phyloP scores from a whole-genome alignment of 768 basidiomycete genomes.

The Fibroporia radiculosa region DNA sequence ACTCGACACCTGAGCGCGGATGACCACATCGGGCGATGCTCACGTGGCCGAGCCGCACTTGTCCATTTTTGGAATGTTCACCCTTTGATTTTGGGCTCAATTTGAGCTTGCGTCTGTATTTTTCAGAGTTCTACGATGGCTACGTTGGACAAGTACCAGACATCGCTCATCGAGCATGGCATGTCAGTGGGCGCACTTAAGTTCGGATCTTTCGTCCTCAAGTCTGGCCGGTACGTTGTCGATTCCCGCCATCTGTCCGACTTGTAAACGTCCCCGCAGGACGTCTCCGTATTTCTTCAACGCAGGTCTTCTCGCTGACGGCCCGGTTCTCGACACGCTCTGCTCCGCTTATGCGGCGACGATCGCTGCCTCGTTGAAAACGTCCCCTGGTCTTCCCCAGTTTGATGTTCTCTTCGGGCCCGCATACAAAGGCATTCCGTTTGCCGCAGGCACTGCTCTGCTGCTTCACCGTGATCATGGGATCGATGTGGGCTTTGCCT shows the following conservation, averaged over 20 bases:
- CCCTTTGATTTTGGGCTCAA: too few species aligned
- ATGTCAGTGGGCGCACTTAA: slow-evolving; percentile 70
- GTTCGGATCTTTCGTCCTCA: slow-evolving; percentile 89
- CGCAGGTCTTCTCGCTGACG: slow-evolving; percentile 80
- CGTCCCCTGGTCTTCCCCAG: slow-evolving; percentile 24
- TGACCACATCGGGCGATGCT: too few species aligned
- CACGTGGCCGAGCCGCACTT: too few species aligned
- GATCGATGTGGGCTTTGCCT: slow-evolving; percentile 72
- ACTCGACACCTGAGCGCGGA: too few species aligned
- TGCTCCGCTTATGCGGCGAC: slow-evolving; percentile 80
- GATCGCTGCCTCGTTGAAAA: slow-evolving; percentile 48
- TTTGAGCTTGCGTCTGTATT: too few species aligned
- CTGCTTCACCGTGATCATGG: slow-evolving; percentile 60
- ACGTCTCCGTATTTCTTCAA: slow-evolving; percentile 98
- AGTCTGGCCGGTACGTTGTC: slow-evolving; percentile 79
- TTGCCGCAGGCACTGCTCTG: slow-evolving; percentile 80
- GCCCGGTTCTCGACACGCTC: slow-evolving; percentile 69
- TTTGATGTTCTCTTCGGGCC: slow-evolving; percentile 93
- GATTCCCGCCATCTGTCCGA: slow-evolving; percentile 1
- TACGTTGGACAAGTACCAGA: slow-evolving; percentile 43
- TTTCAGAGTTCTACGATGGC: too few species aligned
- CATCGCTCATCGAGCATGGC: slow-evolving; percentile 59
- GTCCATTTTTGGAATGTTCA: too few species aligned
- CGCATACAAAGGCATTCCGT: slow-evolving; percentile 94
- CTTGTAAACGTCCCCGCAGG: slow-evolving; percentile 30